phyloP scores from a whole-genome alignment of 2,329 filamentous ascomycete species.

The Curvularia verruculosa region DNA sequence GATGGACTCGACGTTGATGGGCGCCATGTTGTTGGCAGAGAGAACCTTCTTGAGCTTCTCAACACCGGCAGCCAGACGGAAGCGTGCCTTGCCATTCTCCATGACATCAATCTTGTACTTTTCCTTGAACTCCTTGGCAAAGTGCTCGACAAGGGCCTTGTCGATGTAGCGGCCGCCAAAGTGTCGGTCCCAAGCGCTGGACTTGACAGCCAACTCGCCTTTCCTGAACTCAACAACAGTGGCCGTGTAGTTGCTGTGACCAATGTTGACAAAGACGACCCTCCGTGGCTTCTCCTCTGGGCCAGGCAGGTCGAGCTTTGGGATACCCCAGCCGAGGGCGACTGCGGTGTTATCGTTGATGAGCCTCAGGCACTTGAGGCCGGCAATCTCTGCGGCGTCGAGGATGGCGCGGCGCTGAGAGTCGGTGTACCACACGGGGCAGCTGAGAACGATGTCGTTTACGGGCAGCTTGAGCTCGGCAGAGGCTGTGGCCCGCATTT shows the following conservation, averaged over 20 bases:
- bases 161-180: slow-evolving; percentile 98
- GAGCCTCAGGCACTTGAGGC: slow-evolving; percentile 87
- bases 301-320: slow-evolving; percentile 88
- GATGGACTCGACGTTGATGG: slow-evolving; percentile 94
- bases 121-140: slow-evolving; percentile 93
- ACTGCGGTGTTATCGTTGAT: slow-evolving; percentile 99
- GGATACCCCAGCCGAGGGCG: slow-evolving; percentile 96
- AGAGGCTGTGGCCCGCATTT: slow-evolving; percentile 86
- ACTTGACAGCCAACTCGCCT: slow-evolving; percentile 92
- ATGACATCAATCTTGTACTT: slow-evolving; percentile 98
- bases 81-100: slow-evolving; percentile 85
- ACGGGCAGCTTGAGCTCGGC: slow-evolving; percentile 90
- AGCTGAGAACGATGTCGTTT: slow-evolving; percentile 90
- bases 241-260: slow-evolving; percentile 93
- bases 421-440: slow-evolving; percentile 97
- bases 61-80: slow-evolving; percentile 83
- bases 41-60: slow-evolving; percentile 99
- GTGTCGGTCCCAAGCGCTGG: slow-evolving; percentile 91
- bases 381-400: slow-evolving; percentile 91
- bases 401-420: slow-evolving; percentile 86
- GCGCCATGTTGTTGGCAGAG: slow-evolving; percentile 90
- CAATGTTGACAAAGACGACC: slow-evolving; percentile 91
- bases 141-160: slow-evolving; percentile 91
- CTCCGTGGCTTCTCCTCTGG: slow-evolving; percentile 91
- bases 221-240: slow-evolving; percentile 97